Base-by-base conservation (phyloP, 1,139 yeast species). In the Suhomyces chickasaworum region DNA sequence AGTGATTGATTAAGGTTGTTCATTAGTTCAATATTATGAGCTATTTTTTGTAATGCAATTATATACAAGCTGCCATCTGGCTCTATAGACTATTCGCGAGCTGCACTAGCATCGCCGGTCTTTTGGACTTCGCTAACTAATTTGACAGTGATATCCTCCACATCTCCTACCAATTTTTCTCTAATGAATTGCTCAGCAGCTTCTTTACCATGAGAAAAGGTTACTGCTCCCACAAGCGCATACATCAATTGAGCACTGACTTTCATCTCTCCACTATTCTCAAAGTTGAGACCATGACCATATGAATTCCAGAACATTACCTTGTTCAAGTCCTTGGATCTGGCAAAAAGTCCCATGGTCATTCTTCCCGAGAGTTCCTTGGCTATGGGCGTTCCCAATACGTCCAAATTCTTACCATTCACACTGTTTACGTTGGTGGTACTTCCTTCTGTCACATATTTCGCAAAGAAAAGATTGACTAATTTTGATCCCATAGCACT, bases 191-290 rank as follows among this genome's bases (percentile, higher is more conserved):
- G 65, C 53, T 79, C 83, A 10, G 89, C 84, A 16, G 65, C 73
- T 2, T 50, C 55, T 56, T 80, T 77, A 8, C 97, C 97, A 56
- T 86, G 84, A 40, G 78, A 75, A 48, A 84, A 69, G 39, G 86
- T 73, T 41, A 91, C 79, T 2, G 95, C 96, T 15, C 97, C 98
- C 29, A 90, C 73, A 48, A 90, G 67, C 7, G 97, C 91, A 57
- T 80, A 78, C 45, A 89, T 66, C 60, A 87, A 80, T 54, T 87
- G 84, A 1, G 93, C 84, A 53, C 79, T 79, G 4, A 89, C 84
- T 54, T 60, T 58, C 43, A 78, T 63, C 57, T 83, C 86, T 36
- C 89, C 89, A 53, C 75, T 71, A 45, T 61, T 61, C 47, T 76
- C 77, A 56, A 83, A 82, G 37, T 75, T 76, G 50, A 78, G 66